Percentiles rank a stretch among this genome's conserved stretches.
Evolutionary conservation across 345 rosid genomes (phyloP).

Genomic region (Syzygium aqueum): DNA sequence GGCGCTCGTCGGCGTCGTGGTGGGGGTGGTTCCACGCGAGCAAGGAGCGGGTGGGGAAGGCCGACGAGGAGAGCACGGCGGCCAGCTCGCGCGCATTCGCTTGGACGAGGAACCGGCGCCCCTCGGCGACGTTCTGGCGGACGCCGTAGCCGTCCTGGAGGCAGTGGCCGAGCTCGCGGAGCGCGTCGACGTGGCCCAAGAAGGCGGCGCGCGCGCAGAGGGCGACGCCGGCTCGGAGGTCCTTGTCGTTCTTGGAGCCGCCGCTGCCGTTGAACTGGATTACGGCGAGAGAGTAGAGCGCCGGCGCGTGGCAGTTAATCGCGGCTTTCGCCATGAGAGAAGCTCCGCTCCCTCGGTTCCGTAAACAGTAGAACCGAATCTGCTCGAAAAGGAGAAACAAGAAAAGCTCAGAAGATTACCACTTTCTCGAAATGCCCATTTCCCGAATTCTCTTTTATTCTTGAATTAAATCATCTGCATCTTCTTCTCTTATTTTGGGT

Average conservation of each 20-base stretch:
- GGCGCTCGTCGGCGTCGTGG: constrained; percentile 5
- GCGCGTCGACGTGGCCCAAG: constrained; percentile 81
- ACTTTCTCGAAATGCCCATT: neutral
- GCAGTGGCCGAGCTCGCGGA: constrained; percentile 97
- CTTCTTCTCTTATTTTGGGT: neutral
- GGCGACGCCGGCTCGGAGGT: constrained; percentile 89
- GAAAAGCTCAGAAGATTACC: neutral
- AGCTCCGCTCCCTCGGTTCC: constrained; percentile 77
- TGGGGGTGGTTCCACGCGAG: constrained; percentile 10
- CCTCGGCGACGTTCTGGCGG: constrained; percentile 69
- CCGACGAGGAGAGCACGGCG: constrained; percentile 42
- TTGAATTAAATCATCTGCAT: neutral
- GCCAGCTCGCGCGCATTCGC: constrained; percentile 93
- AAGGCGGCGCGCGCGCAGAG: constrained; percentile 90
- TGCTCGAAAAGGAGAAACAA: constrained; percentile 9
- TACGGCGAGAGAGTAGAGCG: constrained; percentile 78
- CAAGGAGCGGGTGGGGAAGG: constrained; percentile 13
- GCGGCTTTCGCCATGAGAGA: constrained; percentile 96
- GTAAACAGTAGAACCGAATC: constrained; percentile 91
- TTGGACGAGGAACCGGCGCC: constrained; percentile 84
- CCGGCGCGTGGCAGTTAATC: constrained; percentile 73
- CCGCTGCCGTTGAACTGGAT: constrained; percentile 99
- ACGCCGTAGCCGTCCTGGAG: constrained; percentile 98
- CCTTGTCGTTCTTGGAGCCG: constrained; percentile 84
- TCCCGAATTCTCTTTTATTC: neutral